Evolutionary conservation across 2,329 filamentous ascomycete species (phyloP).

Genomic region (Polychaeton citri): DNA sequence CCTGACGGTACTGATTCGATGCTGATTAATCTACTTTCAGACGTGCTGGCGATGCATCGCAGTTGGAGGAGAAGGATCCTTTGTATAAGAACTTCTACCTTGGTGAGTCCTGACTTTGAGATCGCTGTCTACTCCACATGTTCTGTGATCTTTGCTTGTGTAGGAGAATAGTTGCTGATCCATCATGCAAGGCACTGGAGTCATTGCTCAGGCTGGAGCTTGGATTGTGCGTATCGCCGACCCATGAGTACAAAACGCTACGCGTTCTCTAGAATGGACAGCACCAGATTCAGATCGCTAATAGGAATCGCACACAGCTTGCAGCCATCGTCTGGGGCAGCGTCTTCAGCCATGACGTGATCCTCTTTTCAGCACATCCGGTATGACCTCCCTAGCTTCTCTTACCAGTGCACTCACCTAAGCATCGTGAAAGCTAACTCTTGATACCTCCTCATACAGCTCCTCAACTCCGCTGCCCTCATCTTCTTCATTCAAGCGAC

Average conservation of each 20-base stretch:
- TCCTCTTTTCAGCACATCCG: conserved; percentile 81
- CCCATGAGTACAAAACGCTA: neutral
- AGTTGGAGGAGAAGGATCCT: conserved; percentile 45
- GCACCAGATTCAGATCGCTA: too few species aligned
- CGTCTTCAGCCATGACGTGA: conserved; percentile 56
- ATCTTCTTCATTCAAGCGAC: conserved; percentile 67
- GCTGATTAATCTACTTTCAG: conserved; percentile 15
- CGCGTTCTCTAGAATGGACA: too few species aligned
- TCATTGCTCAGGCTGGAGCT: conserved; percentile 65
- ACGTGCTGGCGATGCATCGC: conserved; percentile 57
- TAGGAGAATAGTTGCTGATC: too few species aligned
- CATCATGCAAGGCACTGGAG: conserved; percentile 54
- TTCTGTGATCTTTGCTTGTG: too few species aligned
- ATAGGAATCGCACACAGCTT: too few species aligned
- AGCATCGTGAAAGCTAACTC: conserved; percentile 1
- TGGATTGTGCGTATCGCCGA: conserved; percentile 42
- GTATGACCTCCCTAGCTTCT: conserved; percentile 37
- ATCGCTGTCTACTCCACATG: neutral
- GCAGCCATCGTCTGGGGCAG: conserved; percentile 63
- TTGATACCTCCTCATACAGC: conserved; percentile 11
- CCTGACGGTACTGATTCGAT: neutral
- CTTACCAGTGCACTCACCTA: neutral
- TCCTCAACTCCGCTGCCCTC: conserved; percentile 43
- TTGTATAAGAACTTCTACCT: conserved; percentile 60
- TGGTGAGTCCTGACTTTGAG: conserved; percentile 38